Conservation (phyloP, 2,329 filamentous ascomycete genomes). For the Scopulariopsis brevicaulis region DNA sequence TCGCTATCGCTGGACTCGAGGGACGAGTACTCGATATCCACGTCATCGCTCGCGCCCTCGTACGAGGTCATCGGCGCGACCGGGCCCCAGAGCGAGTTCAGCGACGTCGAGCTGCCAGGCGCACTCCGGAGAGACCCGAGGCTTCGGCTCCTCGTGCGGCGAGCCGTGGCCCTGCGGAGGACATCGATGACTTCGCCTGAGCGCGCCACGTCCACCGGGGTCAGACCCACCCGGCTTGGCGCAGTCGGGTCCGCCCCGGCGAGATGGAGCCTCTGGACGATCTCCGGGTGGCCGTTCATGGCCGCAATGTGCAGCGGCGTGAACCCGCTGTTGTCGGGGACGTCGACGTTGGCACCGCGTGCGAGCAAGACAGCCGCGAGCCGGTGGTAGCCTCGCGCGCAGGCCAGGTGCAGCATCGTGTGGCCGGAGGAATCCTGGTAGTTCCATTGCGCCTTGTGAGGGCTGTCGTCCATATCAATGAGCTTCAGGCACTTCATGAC, state of each 20-base stretch:
- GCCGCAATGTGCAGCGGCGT: slow-evolving; percentile 75
- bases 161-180: slow-evolving; percentile 44
- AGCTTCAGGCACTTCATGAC: slow-evolving; percentile 67
- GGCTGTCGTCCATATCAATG: slow-evolving; percentile 66
- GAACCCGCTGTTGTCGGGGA: slow-evolving; percentile 68
- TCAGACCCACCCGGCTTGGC: slow-evolving; percentile 54
- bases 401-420: slow-evolving; percentile 71
- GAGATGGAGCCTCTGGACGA: slow-evolving; percentile 63
- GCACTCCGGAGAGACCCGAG: slow-evolving; percentile 47
- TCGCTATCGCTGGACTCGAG: slow-evolving; percentile 22
- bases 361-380: slow-evolving; percentile 69
- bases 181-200: slow-evolving; percentile 53
- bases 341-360: slow-evolving; percentile 65
- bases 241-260: slow-evolving; percentile 62
- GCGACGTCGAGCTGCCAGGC: slow-evolving; percentile 55
- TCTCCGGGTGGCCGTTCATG: slow-evolving; percentile 63
- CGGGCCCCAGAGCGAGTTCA: slow-evolving; percentile 56
- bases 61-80: slow-evolving; percentile 21
- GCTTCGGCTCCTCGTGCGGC: slow-evolving; percentile 56
- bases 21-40: slow-evolving; percentile 30
- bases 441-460: slow-evolving; percentile 56
- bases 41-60: slow-evolving; percentile 16
- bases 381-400: slow-evolving; percentile 60
- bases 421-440: slow-evolving; percentile 56
- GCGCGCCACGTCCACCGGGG: slow-evolving; percentile 58